Base-by-base conservation (phyloP, 208 protist species). In the Leishmania braziliensis region DNA sequence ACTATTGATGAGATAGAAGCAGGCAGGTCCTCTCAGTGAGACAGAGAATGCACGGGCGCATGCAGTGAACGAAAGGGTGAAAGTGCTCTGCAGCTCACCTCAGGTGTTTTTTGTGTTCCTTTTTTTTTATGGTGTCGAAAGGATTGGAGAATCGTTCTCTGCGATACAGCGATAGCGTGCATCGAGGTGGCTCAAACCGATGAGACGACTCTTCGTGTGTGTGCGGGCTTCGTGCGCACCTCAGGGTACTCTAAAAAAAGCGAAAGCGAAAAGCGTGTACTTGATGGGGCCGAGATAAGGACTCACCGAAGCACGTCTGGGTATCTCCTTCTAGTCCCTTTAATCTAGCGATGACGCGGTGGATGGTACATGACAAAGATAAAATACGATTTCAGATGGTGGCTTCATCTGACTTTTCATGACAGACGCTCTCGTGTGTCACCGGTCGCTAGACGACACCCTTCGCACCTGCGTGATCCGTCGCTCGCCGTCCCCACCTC, bases 1-100 rank as follows among this genome's bases (percentile, higher is more conserved):
- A 97, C 90, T 26, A 94, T 97, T 70, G 82, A 91, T 43, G 91
- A 95, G 73, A 85, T 96, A 14, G 93, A 95, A 76, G 62, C 76
- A 50, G 39, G 54, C 4, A 18, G 23, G 8, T 9, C n/a, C 14
- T 36, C 50, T 3, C 4, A 63, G 14, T 50, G 20, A 48, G 29
- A 16, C 2, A 20, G 20, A 43, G 26, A 36, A 8, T 14, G 43
- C 50, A 60, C 0, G 26, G 26, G 10, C 3, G 3, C 20, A 74
- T 20, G 51, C 12, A 46, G 18, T 12, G 29, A 12, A 58, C 1
- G 50, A 1, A 43, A 60, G 33, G 3, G 33, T 10, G 18, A 50
- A 51, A 5, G 6, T 36, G 9, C 62, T 20, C 29, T 10, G 4
- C 12, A 5, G 36, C 29, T 29, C 62, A n/a, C 29, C 5, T 4